Base-by-base conservation (phyloP, 2,329 filamentous ascomycete species). In the Purpureocillium takamizusanense region DNA sequence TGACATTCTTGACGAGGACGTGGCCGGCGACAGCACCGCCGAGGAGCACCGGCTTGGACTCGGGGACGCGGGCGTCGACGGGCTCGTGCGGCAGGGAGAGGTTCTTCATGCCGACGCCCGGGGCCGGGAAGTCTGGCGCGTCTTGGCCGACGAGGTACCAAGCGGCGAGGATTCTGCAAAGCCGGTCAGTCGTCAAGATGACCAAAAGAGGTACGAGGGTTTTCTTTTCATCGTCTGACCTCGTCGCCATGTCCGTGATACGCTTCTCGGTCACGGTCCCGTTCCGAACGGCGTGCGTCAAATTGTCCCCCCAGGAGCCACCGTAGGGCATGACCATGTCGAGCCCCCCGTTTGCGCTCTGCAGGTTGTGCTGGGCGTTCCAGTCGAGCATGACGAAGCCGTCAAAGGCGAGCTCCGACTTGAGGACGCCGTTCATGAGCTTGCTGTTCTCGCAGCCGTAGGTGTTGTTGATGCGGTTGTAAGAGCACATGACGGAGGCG, bases 171-270 rank as follows among this genome's bases (percentile, higher is more conserved):
- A 83, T 82, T 41, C 80, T 74, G 74, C 15, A 9, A 17, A 6
- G 4, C 5, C 18, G 11, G 21, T 25, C 21, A 25, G 10, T 25
- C 6, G 21, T 16, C 8, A 12, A 28, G 17, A 28, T n/a, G 14
- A 2, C 11, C 11, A 11, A 11, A 30, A 7, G 12, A 2, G 7
- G 11, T 11, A 17, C n/a, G 9, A 9, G n/a, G 28, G 9, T n/a
- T 30, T 30, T 30, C n/a, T 30, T 30, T n/a, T 3, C 7, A n/a
- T n/a, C n/a, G n/a, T n/a, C n/a, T n/a, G 6, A 57, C 45, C 87
- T 78, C 9, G 80, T 82, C 1, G 76, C 83, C 78, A 90, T 90
- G 56, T 94, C 86, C 39, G 84, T 80, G 2, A 94, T 53, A 18
- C 86, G 72, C 53, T 72, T 78, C 47, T 81, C 76, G 1, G 75